Evolutionary conservation across 2,329 filamentous ascomycete species (phyloP), one percentile per base, ranked within the genome.

Genomic region (Trichophyton simii): DNA sequence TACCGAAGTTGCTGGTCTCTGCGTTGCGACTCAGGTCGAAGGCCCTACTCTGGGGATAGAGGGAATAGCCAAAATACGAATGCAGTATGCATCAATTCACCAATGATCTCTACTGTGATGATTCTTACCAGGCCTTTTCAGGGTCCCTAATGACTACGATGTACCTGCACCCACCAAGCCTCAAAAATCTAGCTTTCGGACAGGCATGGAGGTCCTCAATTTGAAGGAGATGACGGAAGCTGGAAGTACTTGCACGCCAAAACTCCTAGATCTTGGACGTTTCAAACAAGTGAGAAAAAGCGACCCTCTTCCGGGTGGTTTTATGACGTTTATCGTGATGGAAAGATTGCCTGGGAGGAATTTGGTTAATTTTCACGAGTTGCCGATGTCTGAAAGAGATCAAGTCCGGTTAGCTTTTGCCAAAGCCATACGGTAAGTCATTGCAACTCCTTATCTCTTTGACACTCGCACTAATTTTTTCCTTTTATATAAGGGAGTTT

Each of bases 401-500:
- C 59, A 65, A 41, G 61, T 64, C n/a, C 57, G 64, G 9, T 46
- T 63, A 8, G 62, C 62, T 38, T 65, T 64, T 61, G 62, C 59
- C 1, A 65, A 63, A n/a, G n/a, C n/a, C n/a, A n/a, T n/a, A n/a
- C n/a, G n/a, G n/a, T n/a, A n/a, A n/a, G n/a, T n/a, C n/a, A n/a
- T n/a, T n/a, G n/a, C n/a, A n/a, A n/a, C n/a, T n/a, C n/a, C n/a
- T n/a, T n/a, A n/a, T n/a, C n/a, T n/a, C n/a, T n/a, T n/a, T n/a
- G n/a, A n/a, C n/a, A n/a, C n/a, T n/a, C n/a, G n/a, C n/a, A n/a
- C n/a, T n/a, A n/a, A n/a, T n/a, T n/a, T n/a, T n/a, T n/a, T n/a
- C n/a, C n/a, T n/a, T n/a, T n/a, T n/a, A n/a, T n/a, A n/a, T n/a
- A 42, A 65, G 64, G 20, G 64, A 65, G 50, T 65, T 65, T 25